These are phyloP conservation scores for Pseudogymnoascus sp. DNA, from an alignment of 2,329 filamentous ascomycete genomes.

Conservation along the genomic window DNA sequence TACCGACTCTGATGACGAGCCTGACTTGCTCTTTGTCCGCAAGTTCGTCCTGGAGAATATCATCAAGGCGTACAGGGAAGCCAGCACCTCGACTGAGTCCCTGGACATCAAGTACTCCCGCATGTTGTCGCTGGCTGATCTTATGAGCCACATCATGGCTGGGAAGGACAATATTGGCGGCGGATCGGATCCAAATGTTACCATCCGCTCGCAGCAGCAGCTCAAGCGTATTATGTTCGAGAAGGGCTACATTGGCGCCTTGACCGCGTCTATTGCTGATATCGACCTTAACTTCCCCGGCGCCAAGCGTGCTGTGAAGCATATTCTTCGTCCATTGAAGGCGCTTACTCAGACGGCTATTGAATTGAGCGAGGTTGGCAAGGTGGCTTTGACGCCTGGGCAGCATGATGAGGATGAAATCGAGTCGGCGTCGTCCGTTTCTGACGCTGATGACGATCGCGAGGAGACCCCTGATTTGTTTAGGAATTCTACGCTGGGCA, in stretches of 20 bases:
- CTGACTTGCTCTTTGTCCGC: constrained; percentile 83
- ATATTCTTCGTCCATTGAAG: constrained; percentile 85
- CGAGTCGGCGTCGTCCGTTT: constrained; percentile 78
- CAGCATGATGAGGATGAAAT: constrained; percentile 81
- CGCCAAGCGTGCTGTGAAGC: constrained; percentile 91
- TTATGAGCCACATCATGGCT: constrained; percentile 88
- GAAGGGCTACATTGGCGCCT: constrained; percentile 83
- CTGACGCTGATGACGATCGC: constrained; percentile 76
- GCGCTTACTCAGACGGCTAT: constrained; percentile 83
- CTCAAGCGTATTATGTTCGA: constrained; percentile 96
- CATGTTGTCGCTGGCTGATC: constrained; percentile 78
- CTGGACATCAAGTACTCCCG: constrained; percentile 82
- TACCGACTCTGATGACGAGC: constrained; percentile 67
- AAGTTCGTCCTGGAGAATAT: constrained; percentile 93
- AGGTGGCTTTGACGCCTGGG: constrained; percentile 60
- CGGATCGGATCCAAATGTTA: constrained; percentile 34
- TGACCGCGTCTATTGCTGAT: constrained; percentile 89
- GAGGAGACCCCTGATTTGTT: constrained; percentile 97
- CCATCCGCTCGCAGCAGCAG: constrained; percentile 64
- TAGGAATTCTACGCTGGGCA: constrained; percentile 89
- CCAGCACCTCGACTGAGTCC: constrained; percentile 68
- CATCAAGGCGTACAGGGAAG: constrained; percentile 85
- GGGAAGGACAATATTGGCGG: constrained; percentile 62
- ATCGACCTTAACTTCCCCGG: constrained; percentile 92
- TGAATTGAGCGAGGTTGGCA: constrained; percentile 63